Evolutionary conservation across 2,329 filamentous ascomycete genomes (phyloP), one percentile per base, ranked within the genome.

Genomic region (Gaeumannomyces tritici): DNA sequence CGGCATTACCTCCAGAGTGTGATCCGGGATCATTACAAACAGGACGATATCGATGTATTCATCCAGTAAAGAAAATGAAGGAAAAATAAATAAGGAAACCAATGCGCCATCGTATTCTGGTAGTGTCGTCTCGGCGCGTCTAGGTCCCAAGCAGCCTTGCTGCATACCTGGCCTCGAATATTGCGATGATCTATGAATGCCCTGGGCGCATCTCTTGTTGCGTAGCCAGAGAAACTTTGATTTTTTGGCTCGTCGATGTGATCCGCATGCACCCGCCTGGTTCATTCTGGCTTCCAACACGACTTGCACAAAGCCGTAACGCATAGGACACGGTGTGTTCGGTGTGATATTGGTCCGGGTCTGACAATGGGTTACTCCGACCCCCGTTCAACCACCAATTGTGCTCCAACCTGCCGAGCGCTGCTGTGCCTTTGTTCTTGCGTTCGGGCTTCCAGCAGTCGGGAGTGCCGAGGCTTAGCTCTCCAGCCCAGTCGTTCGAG

Each of bases 1-100:
- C 64, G 66, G 55, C 66, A 69, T 47, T 67, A 70, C 51, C 67
- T 71, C 21, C 67, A 70, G 59, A 68, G 65, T 51, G 65, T 71
- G 31, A 67, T 70, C n/a, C 65, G 68, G 18, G 70, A 71, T 57
- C 69, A 71, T 61, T 71, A 71, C 64, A 70, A 70, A 61, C 67
- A 65, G 51, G 67, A 69, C 6, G 66, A 69, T 21, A 24, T 67
- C 13, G 66, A 66, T 51, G 55, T 68, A 29, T 62, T 58, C 35
- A 55, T 58, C 35, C 59, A 61, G 56, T 57, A n/a, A 61, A 28
- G 28, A 47, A 47, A n/a, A 47, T 4, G 4, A 47, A 47, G 7
- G 8, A 47, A n/a, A 47, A 8, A 21, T 21, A 47, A 47, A 47
- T 21, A n/a, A 47, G n/a, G 9, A 47, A 47, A 42, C 33, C 33